Conservation (phyloP, 1,284 basidiomycete species). For the Cystobasidium sp. region DNA sequence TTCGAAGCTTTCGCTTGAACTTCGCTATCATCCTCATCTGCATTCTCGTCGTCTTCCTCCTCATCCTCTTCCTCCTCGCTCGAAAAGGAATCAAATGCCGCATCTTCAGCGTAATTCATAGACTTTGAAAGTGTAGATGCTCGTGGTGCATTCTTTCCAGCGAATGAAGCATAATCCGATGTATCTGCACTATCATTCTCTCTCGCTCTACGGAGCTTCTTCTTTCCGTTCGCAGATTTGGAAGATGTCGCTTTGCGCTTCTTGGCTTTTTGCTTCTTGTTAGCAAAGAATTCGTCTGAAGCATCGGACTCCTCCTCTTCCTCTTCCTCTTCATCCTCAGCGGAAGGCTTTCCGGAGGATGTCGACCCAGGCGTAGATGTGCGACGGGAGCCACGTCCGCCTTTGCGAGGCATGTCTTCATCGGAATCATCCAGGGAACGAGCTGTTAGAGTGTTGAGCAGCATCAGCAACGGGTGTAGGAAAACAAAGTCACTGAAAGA, state of each 20-base stretch:
- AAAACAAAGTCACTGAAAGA: not conserved
- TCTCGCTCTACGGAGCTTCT: constrained; percentile 34
- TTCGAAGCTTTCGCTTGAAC: constrained; percentile 15
- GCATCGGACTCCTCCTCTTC: constrained; percentile 41
- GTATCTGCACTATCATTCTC: constrained; percentile 15
- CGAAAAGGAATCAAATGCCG: constrained; percentile 23
- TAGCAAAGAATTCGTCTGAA: constrained; percentile 34
- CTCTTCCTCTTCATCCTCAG: constrained; percentile 42
- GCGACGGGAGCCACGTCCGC: constrained; percentile 9
- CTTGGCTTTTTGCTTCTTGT: constrained; percentile 32
- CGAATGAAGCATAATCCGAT: constrained; percentile 39
- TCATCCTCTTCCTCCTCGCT: constrained; percentile 24
- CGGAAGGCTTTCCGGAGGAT: constrained; percentile 41
- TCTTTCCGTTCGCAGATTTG: constrained; percentile 5
- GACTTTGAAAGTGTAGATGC: constrained; percentile 11
- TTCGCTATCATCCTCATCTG: constrained; percentile 25
- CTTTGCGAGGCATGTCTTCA: constrained; percentile 43
- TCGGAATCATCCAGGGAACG: constrained; percentile 37
- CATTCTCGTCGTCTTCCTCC: constrained; percentile 20
- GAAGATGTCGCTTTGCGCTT: constrained; percentile 27
- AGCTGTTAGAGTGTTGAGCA: not conserved
- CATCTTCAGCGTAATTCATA: constrained; percentile 35
- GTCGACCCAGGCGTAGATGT: constrained; percentile 1
- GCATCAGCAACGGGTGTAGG: not conserved
- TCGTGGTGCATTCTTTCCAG: constrained; percentile 30